Evolutionary conservation across 768 basidiomycete genomes (phyloP).

Genomic region (Mycena rebaudengoi): DNA sequence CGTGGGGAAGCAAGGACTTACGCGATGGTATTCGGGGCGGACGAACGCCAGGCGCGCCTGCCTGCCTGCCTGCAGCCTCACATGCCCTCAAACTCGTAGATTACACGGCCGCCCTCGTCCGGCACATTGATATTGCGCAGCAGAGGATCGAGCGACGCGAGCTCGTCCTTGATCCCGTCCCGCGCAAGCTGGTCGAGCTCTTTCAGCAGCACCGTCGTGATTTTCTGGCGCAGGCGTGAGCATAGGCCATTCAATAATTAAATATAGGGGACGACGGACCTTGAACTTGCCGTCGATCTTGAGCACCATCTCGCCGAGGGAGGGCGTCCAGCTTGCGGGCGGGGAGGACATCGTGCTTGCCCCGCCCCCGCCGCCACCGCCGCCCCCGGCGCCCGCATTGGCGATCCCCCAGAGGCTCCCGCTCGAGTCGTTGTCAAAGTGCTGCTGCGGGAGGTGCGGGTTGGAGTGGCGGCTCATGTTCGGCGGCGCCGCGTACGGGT

Average conservation of each 20-base stretch:
- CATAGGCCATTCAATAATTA: not conserved
- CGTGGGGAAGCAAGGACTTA: too few species aligned
- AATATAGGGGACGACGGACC: constrained; percentile 50
- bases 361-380: too few species aligned
- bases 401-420: constrained; percentile 81
- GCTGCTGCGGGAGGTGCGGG: constrained; percentile 41
- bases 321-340: constrained; percentile 63
- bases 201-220: constrained; percentile 79
- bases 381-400: constrained; percentile 55
- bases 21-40: too few species aligned
- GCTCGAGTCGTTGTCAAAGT: constrained; percentile 43
- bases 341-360: constrained; percentile 46
- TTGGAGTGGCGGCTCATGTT: constrained; percentile 40
- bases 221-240: constrained; percentile 67
- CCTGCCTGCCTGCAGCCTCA: constrained; percentile 47
- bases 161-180: constrained; percentile 82
- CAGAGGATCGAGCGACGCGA: constrained; percentile 82
- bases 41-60: too few species aligned
- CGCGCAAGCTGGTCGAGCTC: constrained; percentile 87
- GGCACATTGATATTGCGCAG: constrained; percentile 63
- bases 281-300: constrained; percentile 90
- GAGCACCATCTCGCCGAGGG: constrained; percentile 74
- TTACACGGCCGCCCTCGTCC: constrained; percentile 39
- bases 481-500: constrained; percentile 24
- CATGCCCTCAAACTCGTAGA: constrained; percentile 31